phyloP scores from a whole-genome alignment of 805 yeast genomes.

The Starmerella kuoi region DNA sequence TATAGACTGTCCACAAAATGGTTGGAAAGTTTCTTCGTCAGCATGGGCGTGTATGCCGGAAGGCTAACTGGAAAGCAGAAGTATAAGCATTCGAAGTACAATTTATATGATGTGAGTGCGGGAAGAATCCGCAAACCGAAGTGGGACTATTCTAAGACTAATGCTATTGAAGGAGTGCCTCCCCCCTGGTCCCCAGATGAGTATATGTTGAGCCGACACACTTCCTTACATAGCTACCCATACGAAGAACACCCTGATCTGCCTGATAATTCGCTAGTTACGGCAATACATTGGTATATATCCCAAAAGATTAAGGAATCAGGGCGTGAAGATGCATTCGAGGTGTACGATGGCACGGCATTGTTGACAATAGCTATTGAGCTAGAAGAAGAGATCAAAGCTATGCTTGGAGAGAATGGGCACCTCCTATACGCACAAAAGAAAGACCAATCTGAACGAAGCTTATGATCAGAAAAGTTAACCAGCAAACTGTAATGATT shows the following conservation, averaged over 20 bases:
- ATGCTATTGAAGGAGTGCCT: not conserved
- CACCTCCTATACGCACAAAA: constrained; percentile 15
- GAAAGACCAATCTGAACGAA: not conserved
- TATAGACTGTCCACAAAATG: too few relatives aligned
- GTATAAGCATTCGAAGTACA: constrained; percentile 1
- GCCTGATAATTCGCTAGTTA: constrained; percentile 11
- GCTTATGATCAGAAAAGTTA: not conserved
- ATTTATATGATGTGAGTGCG: constrained; percentile 10
- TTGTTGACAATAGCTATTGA: constrained; percentile 17
- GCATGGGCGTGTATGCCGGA: not conserved
- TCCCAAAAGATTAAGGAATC: constrained; percentile 4
- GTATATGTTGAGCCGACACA: constrained; percentile 10
- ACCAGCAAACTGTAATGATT: not conserved
- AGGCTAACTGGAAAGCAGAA: not conserved
- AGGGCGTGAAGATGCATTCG: not conserved
- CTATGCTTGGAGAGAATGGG: constrained; percentile 12
- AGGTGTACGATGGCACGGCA: constrained; percentile 15
- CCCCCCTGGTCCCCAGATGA: constrained; percentile 16
- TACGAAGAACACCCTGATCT: constrained; percentile 16
- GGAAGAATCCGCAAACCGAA: constrained; percentile 4
- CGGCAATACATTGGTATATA: constrained; percentile 16
- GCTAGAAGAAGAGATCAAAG: constrained; percentile 17
- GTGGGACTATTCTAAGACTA: not conserved
- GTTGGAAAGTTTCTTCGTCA: too few relatives aligned
- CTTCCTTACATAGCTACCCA: constrained; percentile 11